Base-by-base conservation (phyloP, 257 asterid genomes). In the Nicotiana benthamiana region DNA sequence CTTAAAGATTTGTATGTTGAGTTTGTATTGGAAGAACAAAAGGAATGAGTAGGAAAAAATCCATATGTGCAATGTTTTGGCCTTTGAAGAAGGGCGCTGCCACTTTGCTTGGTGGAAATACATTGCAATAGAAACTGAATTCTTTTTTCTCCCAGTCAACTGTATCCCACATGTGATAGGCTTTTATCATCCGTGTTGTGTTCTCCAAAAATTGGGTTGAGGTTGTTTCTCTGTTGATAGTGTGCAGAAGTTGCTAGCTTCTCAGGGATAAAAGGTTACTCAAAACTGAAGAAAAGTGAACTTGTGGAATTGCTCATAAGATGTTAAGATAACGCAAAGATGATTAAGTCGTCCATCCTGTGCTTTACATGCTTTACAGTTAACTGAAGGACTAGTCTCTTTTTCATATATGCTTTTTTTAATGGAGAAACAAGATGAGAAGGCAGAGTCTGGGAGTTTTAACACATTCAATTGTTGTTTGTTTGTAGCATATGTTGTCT, bases 1-100 rank as follows among this genome's bases (percentile, higher is more conserved):
- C 90, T 92, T 32, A 92, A 92, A 85, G 88, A 92, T 77, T 84
- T 92, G 84, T 92, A 92, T 40, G 92, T 89, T 22, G 97, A 90
- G 83, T 92, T 92, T 52, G 93, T 90, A 26, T 79, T 92, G 86
- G 93, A 86, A 70, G 90, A 85, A 64, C 82, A 76, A 48, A 86
- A 87, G 85, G 90, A 85, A 64, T 74, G 4, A 74, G 43, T 15
- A 15, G 43, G 6, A 24, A 72, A 12, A 24, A 15, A 46, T 22
- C 40, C 15, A 34, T 72, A 57, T 46, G 24, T 72, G 9, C 78
- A 46, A 72, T 72, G 60, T 57, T 9, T 13, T 3, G 1, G 18
- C 24, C 56, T 68, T 40, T 68, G 34, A 40, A 40, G 22, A 43
- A 20, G 36, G 9, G 5, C 12, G 6, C 15, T 13, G 26, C 67